Evolutionary conservation across 2,329 filamentous ascomycete genomes (phyloP), one percentile per base, ranked within the genome.

Genomic region (Hirsutella thompsonii): DNA sequence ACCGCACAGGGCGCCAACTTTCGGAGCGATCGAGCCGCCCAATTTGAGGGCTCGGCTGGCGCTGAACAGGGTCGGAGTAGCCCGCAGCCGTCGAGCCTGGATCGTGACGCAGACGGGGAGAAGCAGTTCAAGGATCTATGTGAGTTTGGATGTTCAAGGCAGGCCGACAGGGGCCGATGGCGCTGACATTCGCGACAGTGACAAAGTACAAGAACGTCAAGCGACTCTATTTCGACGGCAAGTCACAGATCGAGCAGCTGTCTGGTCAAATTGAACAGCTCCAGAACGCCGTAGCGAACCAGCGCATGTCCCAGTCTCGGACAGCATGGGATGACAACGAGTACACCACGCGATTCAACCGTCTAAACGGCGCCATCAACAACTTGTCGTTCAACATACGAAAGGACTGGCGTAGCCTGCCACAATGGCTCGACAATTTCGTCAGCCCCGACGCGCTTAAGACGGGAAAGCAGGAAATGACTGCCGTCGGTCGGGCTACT

Each of bases 191-290:
- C 19, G 53, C 16, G 55, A 40, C 48, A 94, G 89, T 92, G 55
- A 79, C 78, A 50, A 98, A 98, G 66, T 98, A 98, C 60, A 93
- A 93, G 60, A 94, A 95, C 57, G 90, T 98, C 43, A 98, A 98
- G 68, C 81, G 88, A 42, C 84, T 95, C 53, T 98, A 95, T 59
- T 96, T 96, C 59, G 92, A 96, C 48, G 88, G 90, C 55, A 92
- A 94, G 57, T 74, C 80, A 14, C 89, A 95, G 62, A 90, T 96
- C 41, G 89, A 95, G 54, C 78, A 83, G 53, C 82, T 94, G 52
- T 83, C 81, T 49, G 73, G 79, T 16, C 89, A 95, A 61, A 84
- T 96, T 20, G 90, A 95, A 59, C 83, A 92, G 53, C 72, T 98
- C 16, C 92, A 98, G 59, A 96, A 98, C 59, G 92, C 88, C n/a